These are phyloP conservation scores for Aspergillus awamori DNA, from an alignment of 2,329 filamentous ascomycete genomes.

Conservation along the genomic window DNA sequence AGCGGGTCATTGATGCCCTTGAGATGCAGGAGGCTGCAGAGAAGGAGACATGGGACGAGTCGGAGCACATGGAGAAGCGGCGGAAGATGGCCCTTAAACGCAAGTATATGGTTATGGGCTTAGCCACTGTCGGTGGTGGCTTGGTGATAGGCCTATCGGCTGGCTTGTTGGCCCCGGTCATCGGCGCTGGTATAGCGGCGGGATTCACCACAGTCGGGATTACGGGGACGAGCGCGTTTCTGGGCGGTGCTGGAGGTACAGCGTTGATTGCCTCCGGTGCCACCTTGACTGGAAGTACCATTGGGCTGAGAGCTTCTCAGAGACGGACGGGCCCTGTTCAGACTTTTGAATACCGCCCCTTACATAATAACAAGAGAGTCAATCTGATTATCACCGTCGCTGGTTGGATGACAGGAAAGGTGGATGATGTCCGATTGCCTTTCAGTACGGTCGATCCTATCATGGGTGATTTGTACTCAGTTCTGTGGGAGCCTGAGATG, in stretches of 20 bases:
- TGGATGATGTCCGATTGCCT: slow-evolving; percentile 92
- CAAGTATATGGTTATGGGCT: slow-evolving; percentile 91
- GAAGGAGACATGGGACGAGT: slow-evolving; percentile 97
- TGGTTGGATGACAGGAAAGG: slow-evolving; percentile 97
- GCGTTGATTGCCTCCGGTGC: slow-evolving; percentile 91
- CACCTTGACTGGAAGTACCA: slow-evolving; percentile 81
- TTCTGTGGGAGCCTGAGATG: slow-evolving; percentile 98
- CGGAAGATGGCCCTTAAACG: slow-evolving; percentile 79
- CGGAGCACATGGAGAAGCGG: slow-evolving; percentile 85
- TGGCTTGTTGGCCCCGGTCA: slow-evolving; percentile 86
- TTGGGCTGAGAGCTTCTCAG: slow-evolving; percentile 82
- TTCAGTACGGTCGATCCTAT: slow-evolving; percentile 96
- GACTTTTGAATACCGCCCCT: slow-evolving; percentile 93
- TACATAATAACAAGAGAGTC: slow-evolving; percentile 97
- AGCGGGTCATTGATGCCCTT: slow-evolving; percentile 90
- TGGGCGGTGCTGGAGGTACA: slow-evolving; percentile 88
- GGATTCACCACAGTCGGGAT: slow-evolving; percentile 96
- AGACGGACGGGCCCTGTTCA: slow-evolving; percentile 87
- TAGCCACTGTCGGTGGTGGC: slow-evolving; percentile 93
- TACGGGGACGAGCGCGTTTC: slow-evolving; percentile 81
- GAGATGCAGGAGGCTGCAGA: slow-evolving; percentile 96
- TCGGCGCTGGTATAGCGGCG: slow-evolving; percentile 89
- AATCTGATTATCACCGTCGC: slow-evolving; percentile 95
- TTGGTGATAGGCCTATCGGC: slow-evolving; percentile 94
- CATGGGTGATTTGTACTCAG: slow-evolving; percentile 97